phyloP scores from a whole-genome alignment of 1,284 basidiomycete species.

The Cutaneotrichosporon sp. region DNA sequence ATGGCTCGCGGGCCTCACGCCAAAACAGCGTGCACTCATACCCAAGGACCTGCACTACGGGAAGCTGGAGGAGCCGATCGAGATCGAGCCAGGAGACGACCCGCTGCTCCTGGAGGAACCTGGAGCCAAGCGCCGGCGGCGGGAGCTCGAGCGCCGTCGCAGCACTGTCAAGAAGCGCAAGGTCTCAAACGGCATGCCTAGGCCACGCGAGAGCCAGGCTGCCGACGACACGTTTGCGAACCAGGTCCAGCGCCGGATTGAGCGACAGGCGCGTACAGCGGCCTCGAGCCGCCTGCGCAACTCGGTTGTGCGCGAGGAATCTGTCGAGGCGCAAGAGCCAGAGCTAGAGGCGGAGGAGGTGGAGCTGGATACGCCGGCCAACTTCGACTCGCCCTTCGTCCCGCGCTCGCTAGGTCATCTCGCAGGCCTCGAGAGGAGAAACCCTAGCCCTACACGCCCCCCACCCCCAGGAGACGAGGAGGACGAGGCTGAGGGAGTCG shows the following conservation, averaged over 20 bases:
- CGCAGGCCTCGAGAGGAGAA: neutral
- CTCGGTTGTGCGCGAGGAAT: neutral
- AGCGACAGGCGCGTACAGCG: neutral
- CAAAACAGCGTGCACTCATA: neutral
- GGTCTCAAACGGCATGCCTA: neutral
- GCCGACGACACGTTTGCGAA: neutral
- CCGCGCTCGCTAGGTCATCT: neutral
- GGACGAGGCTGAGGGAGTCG: conserved; percentile 4
- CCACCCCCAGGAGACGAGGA: neutral
- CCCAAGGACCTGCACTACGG: neutral
- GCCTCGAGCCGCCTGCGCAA: neutral
- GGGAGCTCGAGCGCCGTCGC: neutral
- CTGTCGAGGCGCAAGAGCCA: neutral
- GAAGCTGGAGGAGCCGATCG: neutral
- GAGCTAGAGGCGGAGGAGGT: neutral
- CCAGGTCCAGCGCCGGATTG: neutral
- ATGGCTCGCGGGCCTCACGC: neutral
- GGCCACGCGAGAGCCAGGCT: neutral
- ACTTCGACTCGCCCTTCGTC: conserved; percentile 5
- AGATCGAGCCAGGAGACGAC: conserved; percentile 14
- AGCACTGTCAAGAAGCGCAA: neutral
- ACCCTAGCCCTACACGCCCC: neutral
- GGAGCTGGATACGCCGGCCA: neutral
- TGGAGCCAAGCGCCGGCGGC: neutral
- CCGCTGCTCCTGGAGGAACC: conserved; percentile 6